Evolutionary conservation across 371 early-diverging fungal genomes (phyloP), one percentile per base, ranked within the genome.

Genomic region (Lichtheimia ramosa): DNA sequence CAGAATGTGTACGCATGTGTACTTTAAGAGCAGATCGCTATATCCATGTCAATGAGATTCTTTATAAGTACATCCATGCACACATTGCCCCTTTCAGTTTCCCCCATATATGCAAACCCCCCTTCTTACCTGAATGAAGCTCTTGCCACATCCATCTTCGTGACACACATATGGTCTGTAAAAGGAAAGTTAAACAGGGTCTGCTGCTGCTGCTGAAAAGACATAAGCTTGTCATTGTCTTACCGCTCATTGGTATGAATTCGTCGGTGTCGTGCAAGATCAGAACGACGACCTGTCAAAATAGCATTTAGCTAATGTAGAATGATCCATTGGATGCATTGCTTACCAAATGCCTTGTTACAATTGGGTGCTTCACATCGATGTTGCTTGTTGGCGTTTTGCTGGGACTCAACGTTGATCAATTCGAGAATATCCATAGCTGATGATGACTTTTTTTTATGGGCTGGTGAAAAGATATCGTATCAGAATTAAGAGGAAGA

Each of bases 11-110:
- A 56, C 92, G 81, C 53, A 82, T 69, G 67, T 90, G 92, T 16
- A 91, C 91, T 2, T 87, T 89, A 59, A 92, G 77, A 28, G 92
- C 92, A 10, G 92, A 92, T 18, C 88, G 82, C 82, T 92, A 46
- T n/a, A 12, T n/a, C 46, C 15, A 46, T 46, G 10, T 46, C n/a
- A 46, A 7, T 46, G 21, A 46, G 43, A 5, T 46, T 10, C 46
- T 18, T 16, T 10, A 8, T 34, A 34, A 34, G 10, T 34, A 34
- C 34, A 34, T 10, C 34, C 34, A 34, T 10, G 34, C 34, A 34
- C 34, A 34, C 34, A 34, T 8, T 34, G 10, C 34, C 34, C 34
- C 34, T 34, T 34, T 34, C 34, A 34, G 10, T 10, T 34, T 10
- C 34, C 34, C 34, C 34, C n/a, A n/a, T n/a, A 34, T 34, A 34